Base-by-base conservation (phyloP, 192 early-diverging fungal genomes). In the Mortierella claussenii region DNA sequence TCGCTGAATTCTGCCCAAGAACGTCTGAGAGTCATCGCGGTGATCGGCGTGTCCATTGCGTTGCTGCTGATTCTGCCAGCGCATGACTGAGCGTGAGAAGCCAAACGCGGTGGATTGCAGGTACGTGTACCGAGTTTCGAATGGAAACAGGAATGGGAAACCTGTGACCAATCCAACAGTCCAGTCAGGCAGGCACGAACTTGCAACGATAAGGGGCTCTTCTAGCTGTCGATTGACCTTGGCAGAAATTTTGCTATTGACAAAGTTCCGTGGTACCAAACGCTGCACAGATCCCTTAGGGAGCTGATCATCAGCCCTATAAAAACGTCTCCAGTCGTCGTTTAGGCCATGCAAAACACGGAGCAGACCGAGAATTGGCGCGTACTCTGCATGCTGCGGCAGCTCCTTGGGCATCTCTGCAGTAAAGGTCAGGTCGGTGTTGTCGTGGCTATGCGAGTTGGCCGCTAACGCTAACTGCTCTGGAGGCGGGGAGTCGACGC, bases 131-230 rank as follows among this genome's bases (percentile, higher is more conserved):
- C 95, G 90, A 23, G 88, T 85, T 45, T 94, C 92, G 63, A 97
- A 96, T 0, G 93, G 90, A 31, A 97, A 80, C 60, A 98, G 60
- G 69, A 96, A 97, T 3, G 89, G 88, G 30, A 88, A 92, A 21
- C 86, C 67, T 23, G 57, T 57, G n/a, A 88, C 82, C 1, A 98
- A 50, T 27, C 81, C 61, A 23, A 82, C 67, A 28, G 89, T 87
- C 96, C 96, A 98, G 28, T 54, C 33, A 0, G 96, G 96, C 21
- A 96, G 75, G 34, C 93, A 90, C 0, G 83, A 67, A 57, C 91
- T 92, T 3, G 93, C 95, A 1, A 96, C 94, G 64, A 96, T 91
- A 30, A 98, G 83, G 2, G 95, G 91, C 55, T 97, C 94, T 60
- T 94, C 90, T 28, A 98, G 61, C 65, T 98, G 96, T 6, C 94